phyloP scores from a whole-genome alignment of 169 alveolate genomes.

The Cryptosporidium parvum region DNA sequence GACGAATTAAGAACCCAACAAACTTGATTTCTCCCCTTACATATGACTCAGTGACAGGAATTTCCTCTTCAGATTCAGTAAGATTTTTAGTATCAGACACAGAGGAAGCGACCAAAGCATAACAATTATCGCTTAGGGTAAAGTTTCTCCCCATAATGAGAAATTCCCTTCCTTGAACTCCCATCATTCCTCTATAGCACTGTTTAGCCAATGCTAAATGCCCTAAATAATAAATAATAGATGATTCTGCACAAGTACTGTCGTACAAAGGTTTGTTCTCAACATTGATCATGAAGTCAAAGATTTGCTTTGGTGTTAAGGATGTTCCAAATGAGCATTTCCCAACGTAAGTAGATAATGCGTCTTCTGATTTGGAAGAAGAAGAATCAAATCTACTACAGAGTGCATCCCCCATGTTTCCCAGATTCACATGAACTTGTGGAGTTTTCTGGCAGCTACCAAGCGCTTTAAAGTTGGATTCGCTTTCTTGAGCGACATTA shows the following conservation, averaged over 20 bases:
- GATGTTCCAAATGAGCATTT: slow-evolving; percentile 48
- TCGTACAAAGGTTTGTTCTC: slow-evolving; percentile 66
- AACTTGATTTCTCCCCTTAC: slow-evolving; percentile 51
- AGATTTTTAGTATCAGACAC: slow-evolving; percentile 1
- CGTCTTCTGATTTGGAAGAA: not conserved
- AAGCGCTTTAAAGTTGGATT: not conserved
- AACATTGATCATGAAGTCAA: slow-evolving; percentile 35
- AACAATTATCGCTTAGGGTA: slow-evolving; percentile 31
- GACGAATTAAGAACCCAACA: slow-evolving; percentile 40
- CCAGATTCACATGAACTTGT: slow-evolving; percentile 26
- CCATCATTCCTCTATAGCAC: slow-evolving; percentile 73
- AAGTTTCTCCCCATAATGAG: slow-evolving; percentile 46
- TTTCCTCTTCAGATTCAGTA: slow-evolving; percentile 1
- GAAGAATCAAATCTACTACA: slow-evolving; percentile 46
- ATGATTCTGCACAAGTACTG: slow-evolving; percentile 50
- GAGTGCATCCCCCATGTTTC: slow-evolving; percentile 36
- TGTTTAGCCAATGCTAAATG: slow-evolving; percentile 18
- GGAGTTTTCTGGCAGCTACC: slow-evolving; percentile 29
- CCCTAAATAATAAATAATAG: slow-evolving; percentile 12
- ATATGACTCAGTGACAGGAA: slow-evolving; percentile 40
- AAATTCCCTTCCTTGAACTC: slow-evolving; percentile 67
- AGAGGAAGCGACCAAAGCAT: slow-evolving; percentile 34
- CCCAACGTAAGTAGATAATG: slow-evolving; percentile 45
- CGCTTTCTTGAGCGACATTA: slow-evolving; percentile 11
- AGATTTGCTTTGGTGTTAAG: slow-evolving; percentile 32